Percentiles rank a stretch among this genome's conserved stretches.
Evolutionary conservation across 2,329 filamentous ascomycete species (phyloP).

Genomic region (Dactylonectria estremocensis): DNA sequence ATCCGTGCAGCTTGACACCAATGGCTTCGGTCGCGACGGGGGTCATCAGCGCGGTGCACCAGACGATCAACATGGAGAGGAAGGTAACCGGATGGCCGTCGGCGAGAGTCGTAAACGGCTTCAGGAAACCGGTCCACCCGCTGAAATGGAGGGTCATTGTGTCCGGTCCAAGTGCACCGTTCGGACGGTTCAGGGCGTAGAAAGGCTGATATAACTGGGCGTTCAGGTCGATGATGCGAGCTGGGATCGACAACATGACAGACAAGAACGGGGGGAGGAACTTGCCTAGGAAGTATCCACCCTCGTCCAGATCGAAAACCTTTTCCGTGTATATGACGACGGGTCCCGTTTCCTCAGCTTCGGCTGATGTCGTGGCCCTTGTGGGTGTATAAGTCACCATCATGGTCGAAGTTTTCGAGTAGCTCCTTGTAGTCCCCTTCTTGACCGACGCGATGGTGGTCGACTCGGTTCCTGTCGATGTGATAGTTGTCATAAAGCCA

Average conservation of each 20-base stretch:
- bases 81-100: slow-evolving; percentile 49
- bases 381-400: slow-evolving; percentile 34
- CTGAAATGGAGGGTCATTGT: slow-evolving; percentile 61
- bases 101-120: slow-evolving; percentile 52
- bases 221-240: slow-evolving; percentile 61
- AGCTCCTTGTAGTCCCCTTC: slow-evolving; percentile 40
- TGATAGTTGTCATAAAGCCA: slow-evolving; percentile 34
- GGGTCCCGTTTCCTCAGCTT: slow-evolving; percentile 21
- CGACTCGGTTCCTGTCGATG: slow-evolving; percentile 35
- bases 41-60: slow-evolving; percentile 41
- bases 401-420: slow-evolving; percentile 25
- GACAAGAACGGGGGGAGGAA: slow-evolving; percentile 61
- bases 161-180: slow-evolving; percentile 57
- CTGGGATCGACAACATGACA: slow-evolving; percentile 58
- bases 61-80: slow-evolving; percentile 46
- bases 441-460: slow-evolving; percentile 41
- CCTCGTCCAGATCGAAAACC: slow-evolving; percentile 41
- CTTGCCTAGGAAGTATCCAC: slow-evolving; percentile 58
- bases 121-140: slow-evolving; percentile 55
- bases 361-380: not conserved
- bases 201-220: slow-evolving; percentile 63
- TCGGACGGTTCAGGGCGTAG: slow-evolving; percentile 57
- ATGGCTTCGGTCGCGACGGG: slow-evolving; percentile 46
- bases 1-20: slow-evolving; percentile 46
- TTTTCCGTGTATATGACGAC: slow-evolving; percentile 30